Base-by-base conservation (phyloP, 73 alveolate genomes). In the Paramecium caudatum region DNA sequence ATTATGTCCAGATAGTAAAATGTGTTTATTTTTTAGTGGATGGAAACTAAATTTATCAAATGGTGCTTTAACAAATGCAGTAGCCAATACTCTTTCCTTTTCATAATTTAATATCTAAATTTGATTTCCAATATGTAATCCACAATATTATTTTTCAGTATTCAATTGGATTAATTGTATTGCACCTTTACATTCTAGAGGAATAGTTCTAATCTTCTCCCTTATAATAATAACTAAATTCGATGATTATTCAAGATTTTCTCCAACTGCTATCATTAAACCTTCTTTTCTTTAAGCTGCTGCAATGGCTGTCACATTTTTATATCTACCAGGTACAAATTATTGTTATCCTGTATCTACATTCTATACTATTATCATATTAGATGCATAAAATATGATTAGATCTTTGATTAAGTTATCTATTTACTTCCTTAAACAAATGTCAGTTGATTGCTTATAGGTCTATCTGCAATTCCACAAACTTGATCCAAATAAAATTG, bases 401-500 rank as follows among this genome's bases (percentile, higher is more conserved):
- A 21, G 25, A 50, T 33, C 61, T 83, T 27, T 10, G 33, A 50
- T 83, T 17, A 70, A 47, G 19, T 41, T 62, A 63, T 41, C 68
- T 55, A 32, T 32, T 23, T 83, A 86, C 93, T 78, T 45, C 80
- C 90, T 62, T 81, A 49, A 12, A 63, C 30, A 7, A 86, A 46
- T 37, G 90, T 62, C 13, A 86, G 85, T 37, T 86, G 68, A 25
- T 78, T 50, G 13, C 55, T 30, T 1, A 86, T 86, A 41, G 37
- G 47, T 86, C 93, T 86, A 30, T 78, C 82, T 21, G 82, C 84
- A 3, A 86, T 86, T 17, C 93, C 93, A 63, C 47, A 86, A 12
- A 78, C 93, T 46, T 47, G 27, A 41, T 86, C 93, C 5, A 86
- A 63, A 62, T 61, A 48, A 32, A 86, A 86, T 16, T 49, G 30